Base-by-base conservation (phyloP, 73 alveolate genomes). In the Blepharisma stoltei region DNA sequence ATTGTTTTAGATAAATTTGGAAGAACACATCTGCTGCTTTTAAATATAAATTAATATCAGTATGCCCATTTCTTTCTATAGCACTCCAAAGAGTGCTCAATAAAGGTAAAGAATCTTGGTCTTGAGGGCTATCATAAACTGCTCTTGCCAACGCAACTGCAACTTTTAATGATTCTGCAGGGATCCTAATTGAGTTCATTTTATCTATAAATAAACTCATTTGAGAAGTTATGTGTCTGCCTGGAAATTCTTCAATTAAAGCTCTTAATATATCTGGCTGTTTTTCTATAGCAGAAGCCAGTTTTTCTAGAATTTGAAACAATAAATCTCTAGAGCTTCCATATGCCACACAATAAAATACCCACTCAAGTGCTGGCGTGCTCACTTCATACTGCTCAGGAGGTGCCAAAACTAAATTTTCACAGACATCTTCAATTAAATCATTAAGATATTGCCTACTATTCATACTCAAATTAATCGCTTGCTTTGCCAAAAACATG, bases 401-500 rank as follows among this genome's bases (percentile, higher is more conserved):
- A 18, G 21, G 7, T 1, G 85, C 90, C 53, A 70, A 54, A 45
- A 80, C 77, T 75, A 66, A 55, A 53, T 69, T 84, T 78, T 85
- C 78, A 75, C 54, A 85, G 52, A 78, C 53, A 43, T 77, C 84
- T 37, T 88, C 89, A 18, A 85, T 67, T 89, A 94, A 76, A 55
- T 85, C 76, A 75, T 86, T 80, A 44, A 91, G 82, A 69, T 88
- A 94, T 71, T 86, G 87, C 76, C 88, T 89, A 68, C 81, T 87
- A 52, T 89, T 81, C 0, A 96, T 97, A 68, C 82, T 90, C 46
- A 91, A 83, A 8, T 83, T 55, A 66, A 87, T 86, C 41, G 90
- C 97, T 79, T 90, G 88, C 81, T 94, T 91, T 7, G 97, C 93
- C 46, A 91, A 77, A 78, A 91, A 94, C 85, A 90, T 90, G 25